Evolutionary conservation across 2,329 filamentous ascomycete species (phyloP), one percentile per base, ranked within the genome.

Genomic region (Gremmenia infestans): DNA sequence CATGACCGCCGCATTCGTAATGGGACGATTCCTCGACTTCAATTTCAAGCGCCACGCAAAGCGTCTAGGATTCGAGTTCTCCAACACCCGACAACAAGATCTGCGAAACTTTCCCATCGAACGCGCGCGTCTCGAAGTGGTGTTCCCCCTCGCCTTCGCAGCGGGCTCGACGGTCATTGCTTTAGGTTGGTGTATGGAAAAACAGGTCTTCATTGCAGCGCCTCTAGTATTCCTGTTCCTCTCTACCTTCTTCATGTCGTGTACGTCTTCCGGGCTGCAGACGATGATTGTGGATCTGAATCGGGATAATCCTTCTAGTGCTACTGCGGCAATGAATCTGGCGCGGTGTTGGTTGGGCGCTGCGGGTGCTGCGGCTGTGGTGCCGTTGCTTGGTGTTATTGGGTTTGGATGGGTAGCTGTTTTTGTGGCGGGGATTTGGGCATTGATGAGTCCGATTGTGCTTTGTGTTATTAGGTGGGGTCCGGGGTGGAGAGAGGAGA

Each of bases 21-120:
- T 39, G 11, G 76, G 80, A 9, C 70, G 71, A 22, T 50, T 82
- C 1, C 72, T 83, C 11, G 81, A 85, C 63, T 76, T 74, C 69
- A 82, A 81, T 61, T 85, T 79, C 62, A 70, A 12, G 71, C 77
- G 45, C 79, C 80, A 5, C 65, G 66, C 12, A 68, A 70, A 11
- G 65, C 75, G 28, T 9, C 32, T 50, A 1, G 74, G 74, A 4
- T 67, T 81, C 14, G 58, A 70, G 1, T 72, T 80, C 50, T 48
- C 72, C 70, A 56, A 75, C 71, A 51, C 73, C 73, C 45, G 71
- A 76, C 15, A 73, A 77, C 52, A 39, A 22, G 76, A 81, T 56
- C 69, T 83, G n/a, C 63, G 65, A 6, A 66, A 55, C 7, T 70
- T 71, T 46, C 67, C 66, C 2, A 67, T 70, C 40, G 69, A 71